phyloP scores from a whole-genome alignment of 192 early-diverging fungal species.

The Obelidium mucronatum region DNA sequence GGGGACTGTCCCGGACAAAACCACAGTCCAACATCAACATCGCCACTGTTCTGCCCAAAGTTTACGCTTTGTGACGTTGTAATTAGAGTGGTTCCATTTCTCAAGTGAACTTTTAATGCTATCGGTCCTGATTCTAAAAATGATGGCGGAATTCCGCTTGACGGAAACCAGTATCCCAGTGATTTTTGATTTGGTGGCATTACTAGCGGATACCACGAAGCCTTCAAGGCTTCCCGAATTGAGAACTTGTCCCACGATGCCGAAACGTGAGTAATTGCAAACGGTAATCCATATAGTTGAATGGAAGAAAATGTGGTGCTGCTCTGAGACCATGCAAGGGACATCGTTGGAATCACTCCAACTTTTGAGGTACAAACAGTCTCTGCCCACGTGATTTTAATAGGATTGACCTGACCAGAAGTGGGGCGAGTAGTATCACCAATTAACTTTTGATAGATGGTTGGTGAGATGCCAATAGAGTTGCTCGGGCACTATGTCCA shows the following conservation, averaged over 20 bases:
- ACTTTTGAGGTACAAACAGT: neutral
- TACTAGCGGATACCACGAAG: neutral
- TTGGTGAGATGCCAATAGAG: neutral
- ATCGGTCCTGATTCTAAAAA: neutral
- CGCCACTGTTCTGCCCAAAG: neutral
- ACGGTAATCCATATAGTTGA: conserved; percentile 3
- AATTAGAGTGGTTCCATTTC: neutral
- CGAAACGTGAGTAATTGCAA: neutral
- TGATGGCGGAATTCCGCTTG: neutral
- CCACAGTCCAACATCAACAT: conserved; percentile 15
- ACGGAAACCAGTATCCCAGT: neutral
- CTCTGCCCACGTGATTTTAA: conserved; percentile 1
- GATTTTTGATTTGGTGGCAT: neutral
- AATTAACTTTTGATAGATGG: conserved; percentile 2
- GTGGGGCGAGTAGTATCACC: neutral
- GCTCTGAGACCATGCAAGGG: neutral
- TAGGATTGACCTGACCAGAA: neutral
- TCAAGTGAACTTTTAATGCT: neutral
- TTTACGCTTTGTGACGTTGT: neutral
- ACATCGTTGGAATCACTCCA: conserved; percentile 11
- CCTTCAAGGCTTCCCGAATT: neutral
- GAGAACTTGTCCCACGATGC: neutral
- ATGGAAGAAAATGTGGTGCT: neutral
- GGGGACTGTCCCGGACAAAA: too few relatives aligned
- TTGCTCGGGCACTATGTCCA: neutral